These are phyloP conservation scores for Paratinospora sagittata DNA, from an alignment of 164 flowering plant genomes.

Conservation along the genomic window DNA sequence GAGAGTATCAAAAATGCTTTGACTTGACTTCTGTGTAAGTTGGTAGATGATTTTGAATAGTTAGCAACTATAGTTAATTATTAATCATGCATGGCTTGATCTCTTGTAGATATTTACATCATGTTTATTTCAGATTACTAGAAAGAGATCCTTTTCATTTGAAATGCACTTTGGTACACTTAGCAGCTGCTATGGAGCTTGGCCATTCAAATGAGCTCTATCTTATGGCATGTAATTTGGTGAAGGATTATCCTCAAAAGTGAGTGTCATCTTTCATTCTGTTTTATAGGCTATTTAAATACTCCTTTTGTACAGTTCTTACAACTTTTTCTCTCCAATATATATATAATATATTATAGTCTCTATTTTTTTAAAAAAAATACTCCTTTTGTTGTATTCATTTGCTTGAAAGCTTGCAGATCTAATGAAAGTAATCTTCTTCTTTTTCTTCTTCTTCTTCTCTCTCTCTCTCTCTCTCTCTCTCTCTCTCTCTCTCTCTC, in stretches of 20 bases:
- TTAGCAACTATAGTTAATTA: neutral
- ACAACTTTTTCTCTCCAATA: too few species aligned
- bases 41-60: slow-evolving; percentile 8
- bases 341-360: too few species aligned
- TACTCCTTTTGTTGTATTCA: too few species aligned
- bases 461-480: too few species aligned
- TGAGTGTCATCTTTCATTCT: slow-evolving; percentile 29
- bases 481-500: neutral
- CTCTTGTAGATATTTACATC: neutral
- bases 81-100: neutral
- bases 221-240: slow-evolving; percentile 88
- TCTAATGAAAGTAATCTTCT: neutral
- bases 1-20: slow-evolving; percentile 95
- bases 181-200: slow-evolving; percentile 96
- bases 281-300: neutral
- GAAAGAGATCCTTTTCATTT: slow-evolving; percentile 96
- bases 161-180: slow-evolving; percentile 85
- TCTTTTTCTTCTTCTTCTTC: too few species aligned
- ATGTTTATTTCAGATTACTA: slow-evolving; percentile 54
- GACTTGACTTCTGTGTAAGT: slow-evolving; percentile 80
- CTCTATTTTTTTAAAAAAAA: too few species aligned
- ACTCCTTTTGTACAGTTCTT: neutral
- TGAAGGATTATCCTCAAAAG: slow-evolving; percentile 98
- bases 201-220: slow-evolving; percentile 96
- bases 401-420: neutral